Evolutionary conservation across 306 rosid species (phyloP), one percentile per base, ranked within the genome.

Genomic region (Elaeagnus macrophylla): DNA sequence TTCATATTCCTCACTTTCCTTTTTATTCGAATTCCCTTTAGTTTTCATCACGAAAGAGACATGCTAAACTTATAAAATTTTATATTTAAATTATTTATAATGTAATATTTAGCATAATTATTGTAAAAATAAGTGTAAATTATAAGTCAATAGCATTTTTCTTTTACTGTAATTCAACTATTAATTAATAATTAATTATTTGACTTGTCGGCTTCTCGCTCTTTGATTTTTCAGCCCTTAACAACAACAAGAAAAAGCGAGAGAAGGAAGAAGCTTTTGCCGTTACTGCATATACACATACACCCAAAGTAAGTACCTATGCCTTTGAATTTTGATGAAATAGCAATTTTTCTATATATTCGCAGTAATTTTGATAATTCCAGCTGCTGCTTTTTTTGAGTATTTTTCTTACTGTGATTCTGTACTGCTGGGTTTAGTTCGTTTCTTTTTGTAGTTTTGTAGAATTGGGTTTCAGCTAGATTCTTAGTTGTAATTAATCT

Each of bases 211-310:
- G 18, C 15, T 37, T 10, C 13, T 37, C 8, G 10, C 32, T 10
- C 44, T 43, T 49, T 46, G 43, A 59, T 59, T 59, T 59, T 36
- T 59, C 47, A 11, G 63, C 43, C 54, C 17, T 8, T 53, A 14
- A 35, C 35, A 59, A 59, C 15, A 46, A 54, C 11, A 7, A 54
- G 3, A 25, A 25, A 25, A 25, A 5, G 32, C 32, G 17, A n/a
- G 57, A 53, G 49, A 45, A 13, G 49, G 15, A 45, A 45, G 15
- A 45, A 7, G 19, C 7, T 45, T 45, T 17, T 9, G 49, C 49
- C 12, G 19, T 3, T 45, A 12, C 1, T 45, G 18, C 19, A 45
- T 13, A 7, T 13, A 10, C n/a, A 13, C 13, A 3, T 9, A 2
- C 3, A 10, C 13, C 7, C 8, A 0, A 1, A 7, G 7, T 45